A percentile compares a stretch with the other conserved stretches of the same genome.
Conservation (phyloP, 176 grass and related monocot genomes). For the Calamus simplicifolius region DNA sequence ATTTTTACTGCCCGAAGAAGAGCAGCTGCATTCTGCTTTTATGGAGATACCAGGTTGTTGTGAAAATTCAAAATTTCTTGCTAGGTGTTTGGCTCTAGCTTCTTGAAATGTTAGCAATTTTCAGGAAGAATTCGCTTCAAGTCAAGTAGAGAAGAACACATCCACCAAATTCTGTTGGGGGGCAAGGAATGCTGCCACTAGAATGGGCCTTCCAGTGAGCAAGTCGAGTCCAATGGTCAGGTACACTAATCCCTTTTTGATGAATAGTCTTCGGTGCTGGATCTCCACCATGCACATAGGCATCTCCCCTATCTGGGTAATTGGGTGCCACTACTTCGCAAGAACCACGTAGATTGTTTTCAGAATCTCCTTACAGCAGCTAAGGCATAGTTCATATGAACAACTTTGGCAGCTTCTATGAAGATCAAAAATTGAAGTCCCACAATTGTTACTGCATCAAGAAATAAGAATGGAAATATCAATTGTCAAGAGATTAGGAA, state of each 20-base stretch:
- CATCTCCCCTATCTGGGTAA: constrained; percentile 22
- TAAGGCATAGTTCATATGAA: constrained; percentile 59
- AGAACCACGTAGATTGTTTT: constrained; percentile 6
- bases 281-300: constrained; percentile 57
- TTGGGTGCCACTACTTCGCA: constrained; percentile 17
- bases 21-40: no score
- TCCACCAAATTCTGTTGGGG: no score
- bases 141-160: no score
- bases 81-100: no score
- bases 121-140: no score
- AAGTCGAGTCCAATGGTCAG: constrained; percentile 21
- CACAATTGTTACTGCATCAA: constrained; percentile 50
- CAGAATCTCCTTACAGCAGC: constrained; percentile 57
- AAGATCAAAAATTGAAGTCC: constrained; percentile 65
- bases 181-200: no score
- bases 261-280: constrained; percentile 6
- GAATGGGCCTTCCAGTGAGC: constrained; percentile 25
- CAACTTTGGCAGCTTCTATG: constrained; percentile 59
- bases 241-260: neutral
- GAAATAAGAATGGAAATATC: constrained; percentile 8
- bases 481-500: no score
- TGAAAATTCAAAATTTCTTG: no score
- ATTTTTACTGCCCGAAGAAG: constrained; percentile 25
- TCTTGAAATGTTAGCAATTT: no score
- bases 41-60: no score